Evolutionary conservation across 2,329 filamentous ascomycete genomes (phyloP), one percentile per base, ranked within the genome.

Genomic region (Cytospora chrysosperma): DNA sequence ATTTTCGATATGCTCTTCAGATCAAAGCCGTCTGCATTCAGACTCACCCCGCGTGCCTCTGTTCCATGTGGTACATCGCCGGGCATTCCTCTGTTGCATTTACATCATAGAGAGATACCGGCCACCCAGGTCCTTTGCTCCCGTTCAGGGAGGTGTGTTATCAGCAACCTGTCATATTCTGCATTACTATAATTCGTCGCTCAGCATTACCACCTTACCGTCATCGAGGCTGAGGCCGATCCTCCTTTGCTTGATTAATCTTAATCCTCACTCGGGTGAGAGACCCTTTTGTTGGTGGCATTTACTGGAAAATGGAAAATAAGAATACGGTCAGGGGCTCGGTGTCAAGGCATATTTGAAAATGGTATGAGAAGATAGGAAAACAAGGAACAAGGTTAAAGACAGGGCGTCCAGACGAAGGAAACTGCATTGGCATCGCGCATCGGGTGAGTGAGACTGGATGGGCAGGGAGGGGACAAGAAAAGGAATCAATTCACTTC

Each of bases 71-170:
- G 52, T 32, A 34, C 59, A 62, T 19, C 47, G 53, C 51, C 28
- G 63, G 27, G 26, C 32, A 37, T 55, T 27, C 7, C 32, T 62
- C 40, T 59, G 32, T 54, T 56, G 59, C 56, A 65, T 56, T 59
- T 62, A 59, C 59, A 62, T 52, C 55, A 65, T 56, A 62, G 55
- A 62, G 50, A 43, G 43, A 54, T 47, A 47, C 47, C 49, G 21
- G 50, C 56, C 58, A 61, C 58, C 52, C 56, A 59, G 56, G 52
- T 59, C 59, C 55, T 61, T 65, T 62, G 32, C 52, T 65, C 63
- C 63, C 59, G 37, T 37, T 17, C 7, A 26, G 59, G 56, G 63
- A 63, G 63, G 52, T 59, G 32, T 63, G 63, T 62, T 65, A 56
- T 47, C 50, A 34, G 26, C 28, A 47, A 10, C 5, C n/a, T 24